Evolutionary conservation across 2,329 filamentous ascomycete species (phyloP).

Genomic region (Pseudovirgaria hyperparasitica): DNA sequence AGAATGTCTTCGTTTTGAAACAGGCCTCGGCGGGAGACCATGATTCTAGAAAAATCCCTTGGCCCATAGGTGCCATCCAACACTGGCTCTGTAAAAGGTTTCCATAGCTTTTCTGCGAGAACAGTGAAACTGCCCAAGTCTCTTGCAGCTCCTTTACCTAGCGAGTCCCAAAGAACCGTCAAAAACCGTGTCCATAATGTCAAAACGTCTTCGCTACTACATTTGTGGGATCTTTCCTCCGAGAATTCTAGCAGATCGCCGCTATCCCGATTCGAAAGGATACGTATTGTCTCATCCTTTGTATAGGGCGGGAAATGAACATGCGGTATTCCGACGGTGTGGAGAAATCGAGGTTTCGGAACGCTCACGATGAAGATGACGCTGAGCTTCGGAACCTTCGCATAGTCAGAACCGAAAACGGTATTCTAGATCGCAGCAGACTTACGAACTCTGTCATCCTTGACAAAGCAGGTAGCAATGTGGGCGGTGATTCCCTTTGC

Average conservation of each 20-base stretch:
- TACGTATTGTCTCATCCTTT: conserved; percentile 64
- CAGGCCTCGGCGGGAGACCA: conserved; percentile 55
- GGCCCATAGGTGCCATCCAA: conserved; percentile 58
- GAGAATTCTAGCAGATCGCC: too few species aligned
- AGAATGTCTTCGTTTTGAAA: conserved; percentile 64
- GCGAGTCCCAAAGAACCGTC: conserved; percentile 73
- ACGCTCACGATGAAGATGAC: conserved; percentile 65
- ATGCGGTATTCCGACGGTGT: conserved; percentile 57
- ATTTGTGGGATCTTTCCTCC: too few species aligned
- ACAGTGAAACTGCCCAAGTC: conserved; percentile 62
- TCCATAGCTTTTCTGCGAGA: conserved; percentile 68
- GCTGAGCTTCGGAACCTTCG: conserved; percentile 64
- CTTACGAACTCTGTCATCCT: conserved; percentile 69
- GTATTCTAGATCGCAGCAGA: conserved; percentile 7
- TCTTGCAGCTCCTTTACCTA: conserved; percentile 67
- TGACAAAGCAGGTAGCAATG: conserved; percentile 67
- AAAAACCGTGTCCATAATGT: conserved; percentile 74
- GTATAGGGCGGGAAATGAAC: conserved; percentile 77
- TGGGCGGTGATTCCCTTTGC: conserved; percentile 67
- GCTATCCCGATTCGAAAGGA: conserved; percentile 58
- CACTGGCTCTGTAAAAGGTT: conserved; percentile 69
- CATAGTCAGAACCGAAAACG: not conserved
- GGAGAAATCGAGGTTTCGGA: conserved; percentile 56
- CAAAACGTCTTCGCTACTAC: conserved; percentile 47
- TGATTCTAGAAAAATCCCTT: conserved; percentile 72